Conservation (phyloP, 768 basidiomycete species). For the Tylopilus felleus region DNA sequence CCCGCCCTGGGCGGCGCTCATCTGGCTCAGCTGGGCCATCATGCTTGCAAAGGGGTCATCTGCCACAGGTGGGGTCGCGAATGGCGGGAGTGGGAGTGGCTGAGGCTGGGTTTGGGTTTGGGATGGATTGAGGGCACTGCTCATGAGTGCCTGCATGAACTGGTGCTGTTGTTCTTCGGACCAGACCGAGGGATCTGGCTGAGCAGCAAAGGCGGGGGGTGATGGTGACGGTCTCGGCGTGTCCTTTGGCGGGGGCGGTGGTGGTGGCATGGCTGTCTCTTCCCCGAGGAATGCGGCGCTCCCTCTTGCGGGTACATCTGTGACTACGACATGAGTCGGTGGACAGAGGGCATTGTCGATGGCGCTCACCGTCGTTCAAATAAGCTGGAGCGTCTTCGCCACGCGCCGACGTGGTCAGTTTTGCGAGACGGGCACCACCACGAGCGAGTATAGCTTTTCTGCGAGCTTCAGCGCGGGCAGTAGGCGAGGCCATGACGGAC, state of each 20-base stretch:
- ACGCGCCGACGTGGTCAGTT: constrained; percentile 71
- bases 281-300: constrained; percentile 37
- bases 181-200: constrained; percentile 57
- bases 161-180: constrained; percentile 66
- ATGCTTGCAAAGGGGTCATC: constrained; percentile 50
- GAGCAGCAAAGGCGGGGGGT: constrained; percentile 14
- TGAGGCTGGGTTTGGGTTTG: constrained; percentile 18
- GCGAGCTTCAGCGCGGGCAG: constrained; percentile 75
- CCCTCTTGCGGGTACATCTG: constrained; percentile 14
- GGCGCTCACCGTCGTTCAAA: constrained; percentile 43
- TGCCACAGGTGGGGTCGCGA: constrained; percentile 7
- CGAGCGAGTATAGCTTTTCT: constrained; percentile 72
- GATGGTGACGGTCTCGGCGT: constrained; percentile 26
- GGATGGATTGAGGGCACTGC: constrained; percentile 30
- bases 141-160: constrained; percentile 64
- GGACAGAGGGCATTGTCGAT: too few relatives aligned
- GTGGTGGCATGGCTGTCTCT: constrained; percentile 31
- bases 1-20: constrained; percentile 23
- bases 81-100: not conserved
- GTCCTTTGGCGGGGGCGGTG: constrained; percentile 19
- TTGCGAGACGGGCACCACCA: constrained; percentile 71
- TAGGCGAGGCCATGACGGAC: constrained; percentile 40
- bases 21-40: constrained; percentile 31
- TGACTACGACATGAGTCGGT: not conserved
- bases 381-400: constrained; percentile 63